These are phyloP conservation scores for Hypoxylon sp. DNA, from an alignment of 2,329 filamentous ascomycete species.

Conservation along the genomic window DNA sequence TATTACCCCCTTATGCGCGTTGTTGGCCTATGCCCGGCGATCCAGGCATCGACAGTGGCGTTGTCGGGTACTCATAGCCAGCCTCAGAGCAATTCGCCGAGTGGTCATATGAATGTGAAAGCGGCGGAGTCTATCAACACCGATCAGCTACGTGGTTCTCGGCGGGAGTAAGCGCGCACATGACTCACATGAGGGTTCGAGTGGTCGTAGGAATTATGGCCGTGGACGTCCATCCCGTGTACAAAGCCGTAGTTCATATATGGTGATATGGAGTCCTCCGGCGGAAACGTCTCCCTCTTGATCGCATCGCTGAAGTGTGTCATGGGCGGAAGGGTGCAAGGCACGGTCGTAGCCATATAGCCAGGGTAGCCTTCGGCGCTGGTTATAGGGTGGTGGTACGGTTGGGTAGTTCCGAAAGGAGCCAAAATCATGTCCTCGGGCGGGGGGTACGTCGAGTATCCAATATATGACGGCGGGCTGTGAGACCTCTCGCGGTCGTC, in stretches of 20 bases:
- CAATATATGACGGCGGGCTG: conserved; percentile 74
- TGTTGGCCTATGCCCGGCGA: conserved; percentile 65
- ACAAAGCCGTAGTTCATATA: conserved; percentile 77
- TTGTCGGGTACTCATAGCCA: conserved; percentile 74
- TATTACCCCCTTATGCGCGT: conserved; percentile 7
- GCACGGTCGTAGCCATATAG: conserved; percentile 67
- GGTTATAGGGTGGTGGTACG: conserved; percentile 64
- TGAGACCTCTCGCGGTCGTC: conserved; percentile 76
- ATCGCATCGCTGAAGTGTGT: conserved; percentile 71
- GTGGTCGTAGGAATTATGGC: conserved; percentile 72
- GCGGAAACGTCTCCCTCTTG: conserved; percentile 72
- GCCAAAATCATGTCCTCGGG: conserved; percentile 73
- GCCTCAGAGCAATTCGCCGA: conserved; percentile 72
- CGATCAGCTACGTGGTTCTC: conserved; percentile 63
- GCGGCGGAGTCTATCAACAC: conserved; percentile 76
- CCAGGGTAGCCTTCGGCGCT: conserved; percentile 65
- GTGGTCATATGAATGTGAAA: conserved; percentile 79
- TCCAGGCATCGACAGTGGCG: conserved; percentile 78
- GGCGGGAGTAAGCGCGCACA: conserved; percentile 58
- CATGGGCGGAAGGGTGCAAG: conserved; percentile 73
- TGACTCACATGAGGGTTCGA: conserved; percentile 81
- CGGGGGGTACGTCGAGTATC: conserved; percentile 74
- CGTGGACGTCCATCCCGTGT: conserved; percentile 71
- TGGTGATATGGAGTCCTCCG: conserved; percentile 70
- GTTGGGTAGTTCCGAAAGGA: conserved; percentile 66